Conservation (phyloP, 768 basidiomycete genomes). For the Pulveroboletus sp. region DNA sequence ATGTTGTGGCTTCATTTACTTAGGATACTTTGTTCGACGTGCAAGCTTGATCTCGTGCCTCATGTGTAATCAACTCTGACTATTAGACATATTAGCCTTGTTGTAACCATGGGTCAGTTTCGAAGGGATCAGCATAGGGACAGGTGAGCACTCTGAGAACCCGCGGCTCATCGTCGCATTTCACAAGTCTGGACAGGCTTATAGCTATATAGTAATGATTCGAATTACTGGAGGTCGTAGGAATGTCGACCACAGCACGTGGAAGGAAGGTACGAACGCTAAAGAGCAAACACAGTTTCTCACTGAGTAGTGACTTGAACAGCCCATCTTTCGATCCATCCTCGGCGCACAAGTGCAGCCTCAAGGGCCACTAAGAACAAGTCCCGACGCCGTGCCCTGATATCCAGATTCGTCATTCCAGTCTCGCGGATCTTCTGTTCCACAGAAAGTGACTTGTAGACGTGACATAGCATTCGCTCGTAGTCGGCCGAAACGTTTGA, state of each 20-base stretch:
- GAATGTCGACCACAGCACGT: not conserved
- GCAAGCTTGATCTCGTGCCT: not conserved
- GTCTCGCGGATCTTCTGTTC: slow-evolving; percentile 12
- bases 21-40: not conserved
- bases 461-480: slow-evolving; percentile 9
- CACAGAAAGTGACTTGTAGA: slow-evolving; percentile 5
- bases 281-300: not conserved
- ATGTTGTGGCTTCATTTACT: slow-evolving; percentile 1
- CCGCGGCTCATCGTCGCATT: too few species aligned
- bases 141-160: not conserved
- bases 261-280: not conserved
- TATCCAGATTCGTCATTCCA: slow-evolving; percentile 23
- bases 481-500: slow-evolving; percentile 39
- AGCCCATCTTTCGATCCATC: slow-evolving; percentile 46
- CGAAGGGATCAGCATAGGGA: not conserved
- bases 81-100: not conserved
- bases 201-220: not conserved
- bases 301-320: slow-evolving; percentile 19
- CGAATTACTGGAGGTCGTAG: not conserved
- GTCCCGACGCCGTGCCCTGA: slow-evolving; percentile 42
- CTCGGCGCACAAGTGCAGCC: slow-evolving; percentile 43
- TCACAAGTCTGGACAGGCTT: not conserved
- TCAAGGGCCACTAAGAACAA: slow-evolving; percentile 49
- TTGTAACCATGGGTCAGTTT: not conserved
- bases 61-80: not conserved